Evolutionary conservation across 805 yeast species (phyloP).

Genomic region (Starmerella powellii): DNA sequence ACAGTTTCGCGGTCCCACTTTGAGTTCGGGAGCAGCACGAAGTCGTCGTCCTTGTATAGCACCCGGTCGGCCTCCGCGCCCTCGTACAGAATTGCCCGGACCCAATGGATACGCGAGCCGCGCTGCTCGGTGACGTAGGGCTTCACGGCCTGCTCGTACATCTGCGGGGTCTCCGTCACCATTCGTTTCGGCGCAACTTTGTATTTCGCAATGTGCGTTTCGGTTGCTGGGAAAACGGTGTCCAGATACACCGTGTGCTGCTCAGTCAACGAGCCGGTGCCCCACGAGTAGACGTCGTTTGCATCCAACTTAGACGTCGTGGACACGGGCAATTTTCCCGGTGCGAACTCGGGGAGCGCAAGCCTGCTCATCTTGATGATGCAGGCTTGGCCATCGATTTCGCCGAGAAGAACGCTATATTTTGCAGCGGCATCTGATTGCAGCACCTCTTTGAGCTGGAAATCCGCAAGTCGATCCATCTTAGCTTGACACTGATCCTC

Average conservation of each 20-base stretch:
- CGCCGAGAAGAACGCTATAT: slow-evolving; percentile 54
- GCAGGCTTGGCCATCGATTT: slow-evolving; percentile 48
- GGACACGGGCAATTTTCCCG: slow-evolving; percentile 13
- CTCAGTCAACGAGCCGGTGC: slow-evolving; percentile 37
- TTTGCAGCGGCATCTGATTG: slow-evolving; percentile 53
- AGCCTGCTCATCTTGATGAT: slow-evolving; percentile 40
- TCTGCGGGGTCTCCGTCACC: slow-evolving; percentile 69
- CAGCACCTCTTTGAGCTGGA: slow-evolving; percentile 39
- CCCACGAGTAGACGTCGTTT: slow-evolving; percentile 85
- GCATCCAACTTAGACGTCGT: slow-evolving; percentile 36
- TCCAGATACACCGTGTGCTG: slow-evolving; percentile 59
- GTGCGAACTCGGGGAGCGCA: slow-evolving; percentile 17
- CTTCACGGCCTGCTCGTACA: slow-evolving; percentile 46
- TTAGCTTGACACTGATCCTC: neutral
- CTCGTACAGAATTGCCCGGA: slow-evolving; percentile 62
- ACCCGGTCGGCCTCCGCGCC: slow-evolving; percentile 79
- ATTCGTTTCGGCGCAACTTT: slow-evolving; percentile 47
- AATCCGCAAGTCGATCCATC: slow-evolving; percentile 27
- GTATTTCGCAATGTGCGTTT: slow-evolving; percentile 68
- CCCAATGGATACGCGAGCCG: slow-evolving; percentile 81
- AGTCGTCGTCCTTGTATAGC: slow-evolving; percentile 54
- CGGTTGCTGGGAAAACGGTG: slow-evolving; percentile 80
- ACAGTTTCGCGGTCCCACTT: slow-evolving; percentile 78
- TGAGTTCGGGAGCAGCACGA: slow-evolving; percentile 77
- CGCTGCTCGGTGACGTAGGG: slow-evolving; percentile 70